Base-by-base conservation (phyloP, 345 rosid genomes). In the Ceriops zippeliana region DNA sequence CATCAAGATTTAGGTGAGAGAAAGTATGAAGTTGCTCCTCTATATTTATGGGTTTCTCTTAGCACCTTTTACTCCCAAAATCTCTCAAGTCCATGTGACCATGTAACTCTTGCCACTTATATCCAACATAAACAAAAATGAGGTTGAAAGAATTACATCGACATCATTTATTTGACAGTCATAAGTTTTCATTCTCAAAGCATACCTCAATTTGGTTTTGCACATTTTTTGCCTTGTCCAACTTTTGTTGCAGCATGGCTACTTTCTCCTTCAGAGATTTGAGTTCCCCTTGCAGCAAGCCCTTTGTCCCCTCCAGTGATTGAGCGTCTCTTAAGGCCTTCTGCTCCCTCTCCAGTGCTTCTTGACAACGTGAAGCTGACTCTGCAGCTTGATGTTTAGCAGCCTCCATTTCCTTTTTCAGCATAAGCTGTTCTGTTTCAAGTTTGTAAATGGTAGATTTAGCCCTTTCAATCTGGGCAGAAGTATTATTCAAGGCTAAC, bases 261-360 rank as follows among this genome's bases (percentile, higher is more conserved):
- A 20, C 61, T 59, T 63, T 70, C 19, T 62, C 52, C 68, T 73
- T 84, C 10, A 65, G 54, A 31, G 13, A 51, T 60, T 21, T 20
- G 58, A 81, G 68, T 70, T 74, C 78, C 67, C 76, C 78, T 32
- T 35, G 63, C 60, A 78, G 51, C 54, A 71, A 24, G 27, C 47
- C 46, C 62, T 54, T 80, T 46, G 81, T 63, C 13, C 64, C 58
- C 26, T 78, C 69, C 74, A 51, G 30, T 42, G 78, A 58, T 19
- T 72, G 74, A 61, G 28, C 28, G 38, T 79, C 69, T 73, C 69
- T 79, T 10, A 52, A 31, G 37, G 70, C 60, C 73, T 76, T 81
- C 61, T 66, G 52, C 56, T 83, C 81, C 47, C 75, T 76, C 62
- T 72, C 70, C 15, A 76, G 13, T 20, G 79, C 80, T 76, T 71